Conservation (phyloP, 1,139 yeast genomes). For the Blastobotrys illinoisensis region DNA sequence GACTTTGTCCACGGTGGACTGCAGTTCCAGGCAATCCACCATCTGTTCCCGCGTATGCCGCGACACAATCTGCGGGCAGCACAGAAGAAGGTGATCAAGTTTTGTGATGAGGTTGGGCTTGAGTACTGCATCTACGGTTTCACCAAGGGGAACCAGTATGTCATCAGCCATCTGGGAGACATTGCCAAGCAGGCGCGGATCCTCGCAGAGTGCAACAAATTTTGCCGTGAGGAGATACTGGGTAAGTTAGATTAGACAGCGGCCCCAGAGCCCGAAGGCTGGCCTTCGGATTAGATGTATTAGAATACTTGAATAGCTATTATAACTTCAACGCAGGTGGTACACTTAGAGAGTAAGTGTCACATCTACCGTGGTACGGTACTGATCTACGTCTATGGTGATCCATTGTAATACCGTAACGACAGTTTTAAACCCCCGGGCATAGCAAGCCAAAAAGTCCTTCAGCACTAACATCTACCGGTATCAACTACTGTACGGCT, state of each 20-base stretch:
- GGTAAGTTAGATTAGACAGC: not conserved
- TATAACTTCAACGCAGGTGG: too few species aligned
- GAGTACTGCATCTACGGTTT: slow-evolving; percentile 83
- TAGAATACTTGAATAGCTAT: too few species aligned
- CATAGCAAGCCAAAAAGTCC: too few species aligned
- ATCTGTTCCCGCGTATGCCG: slow-evolving; percentile 83
- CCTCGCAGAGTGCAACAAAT: slow-evolving; percentile 59
- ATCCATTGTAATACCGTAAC: too few species aligned
- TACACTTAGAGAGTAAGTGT: too few species aligned
- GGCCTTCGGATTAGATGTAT: too few species aligned
- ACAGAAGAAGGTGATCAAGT: slow-evolving; percentile 65
- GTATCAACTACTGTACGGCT: too few species aligned
- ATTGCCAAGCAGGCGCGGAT: slow-evolving; percentile 75
- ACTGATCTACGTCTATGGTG: too few species aligned
- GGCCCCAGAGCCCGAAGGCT: too few species aligned
- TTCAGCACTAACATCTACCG: too few species aligned
- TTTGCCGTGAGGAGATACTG: slow-evolving; percentile 17
- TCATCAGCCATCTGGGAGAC: slow-evolving; percentile 63
- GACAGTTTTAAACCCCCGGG: too few species aligned
- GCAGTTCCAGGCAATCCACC: slow-evolving; percentile 89
- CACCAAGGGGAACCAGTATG: slow-evolving; percentile 67
- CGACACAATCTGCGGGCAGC: slow-evolving; percentile 76
- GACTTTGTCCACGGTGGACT: slow-evolving; percentile 90
- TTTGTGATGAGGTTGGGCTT: slow-evolving; percentile 73
- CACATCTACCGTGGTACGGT: too few species aligned